Conservation (phyloP, 768 basidiomycete species). For the Mycena floridula region DNA sequence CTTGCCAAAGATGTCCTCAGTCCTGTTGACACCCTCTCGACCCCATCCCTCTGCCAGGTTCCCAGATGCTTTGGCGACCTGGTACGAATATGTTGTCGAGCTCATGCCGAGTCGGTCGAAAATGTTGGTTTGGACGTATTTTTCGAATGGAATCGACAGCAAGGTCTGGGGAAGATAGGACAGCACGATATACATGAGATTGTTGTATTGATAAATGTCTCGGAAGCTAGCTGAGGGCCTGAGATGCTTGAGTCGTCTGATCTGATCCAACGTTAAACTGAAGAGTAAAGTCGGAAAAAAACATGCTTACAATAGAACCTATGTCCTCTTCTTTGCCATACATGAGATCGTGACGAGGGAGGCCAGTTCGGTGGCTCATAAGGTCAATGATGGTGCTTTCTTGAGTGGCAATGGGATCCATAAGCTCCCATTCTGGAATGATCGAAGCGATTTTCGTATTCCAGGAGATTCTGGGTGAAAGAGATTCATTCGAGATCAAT, state of each 20-base stretch:
- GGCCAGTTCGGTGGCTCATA: too few relatives aligned
- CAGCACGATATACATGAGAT: conserved; percentile 22
- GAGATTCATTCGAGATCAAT: conserved; percentile 18
- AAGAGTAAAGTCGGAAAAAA: neutral
- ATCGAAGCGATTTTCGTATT: conserved; percentile 16
- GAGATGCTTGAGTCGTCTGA: conserved; percentile 10
- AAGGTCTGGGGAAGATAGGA: conserved; percentile 22
- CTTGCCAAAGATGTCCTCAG: neutral
- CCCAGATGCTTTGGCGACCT: conserved; percentile 17
- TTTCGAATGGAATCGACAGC: conserved; percentile 17
- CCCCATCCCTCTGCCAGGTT: conserved; percentile 21
- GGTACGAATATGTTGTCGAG: conserved; percentile 23
- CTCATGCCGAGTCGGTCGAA: conserved; percentile 21
- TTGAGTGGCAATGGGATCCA: conserved; percentile 10
- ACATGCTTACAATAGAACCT: conserved; percentile 5
- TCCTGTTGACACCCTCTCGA: conserved; percentile 3
- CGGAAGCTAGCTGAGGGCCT: conserved; percentile 24
- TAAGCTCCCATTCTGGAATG: too few relatives aligned
- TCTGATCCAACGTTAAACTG: neutral
- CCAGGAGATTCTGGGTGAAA: too few relatives aligned
- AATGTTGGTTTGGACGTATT: conserved; percentile 25
- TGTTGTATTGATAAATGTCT: conserved; percentile 21
- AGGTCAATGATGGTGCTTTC: conserved; percentile 17
- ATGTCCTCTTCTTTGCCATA: conserved; percentile 7
- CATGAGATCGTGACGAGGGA: conserved; percentile 17